These are phyloP conservation scores for Alternaria consortialis DNA, from an alignment of 2,329 filamentous ascomycete species.

Conservation along the genomic window DNA sequence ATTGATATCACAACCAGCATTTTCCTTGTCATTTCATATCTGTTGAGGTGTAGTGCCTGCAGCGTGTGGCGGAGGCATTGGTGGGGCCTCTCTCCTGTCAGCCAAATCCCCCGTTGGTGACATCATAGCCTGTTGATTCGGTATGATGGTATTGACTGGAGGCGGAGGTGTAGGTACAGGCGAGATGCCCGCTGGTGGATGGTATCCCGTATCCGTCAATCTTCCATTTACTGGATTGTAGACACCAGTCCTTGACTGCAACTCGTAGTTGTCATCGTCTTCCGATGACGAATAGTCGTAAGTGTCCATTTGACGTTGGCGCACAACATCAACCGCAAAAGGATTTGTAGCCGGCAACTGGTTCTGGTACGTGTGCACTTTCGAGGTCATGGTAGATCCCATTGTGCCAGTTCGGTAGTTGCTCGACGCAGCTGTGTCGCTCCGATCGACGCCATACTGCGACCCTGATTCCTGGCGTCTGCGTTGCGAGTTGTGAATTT, in stretches of 20 bases:
- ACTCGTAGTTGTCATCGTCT: slow-evolving; percentile 50
- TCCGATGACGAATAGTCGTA: slow-evolving; percentile 53
- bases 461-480: slow-evolving; percentile 39
- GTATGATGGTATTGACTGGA: slow-evolving; percentile 22
- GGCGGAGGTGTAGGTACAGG: slow-evolving; percentile 47
- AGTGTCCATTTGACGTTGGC: slow-evolving; percentile 42
- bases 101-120: slow-evolving; percentile 42
- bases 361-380: slow-evolving; percentile 43
- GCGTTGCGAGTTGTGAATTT: slow-evolving; percentile 50
- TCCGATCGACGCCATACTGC: slow-evolving; percentile 40
- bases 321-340: slow-evolving; percentile 35
- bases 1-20: not conserved
- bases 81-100: slow-evolving; percentile 35
- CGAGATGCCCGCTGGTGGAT: slow-evolving; percentile 40
- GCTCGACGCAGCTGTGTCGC: slow-evolving; percentile 42
- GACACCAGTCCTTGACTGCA: slow-evolving; percentile 36
- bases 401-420: slow-evolving; percentile 38
- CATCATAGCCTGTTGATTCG: slow-evolving; percentile 20
- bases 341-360: slow-evolving; percentile 47
- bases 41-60: slow-evolving; percentile 41
- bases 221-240: slow-evolving; percentile 48
- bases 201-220: slow-evolving; percentile 49
- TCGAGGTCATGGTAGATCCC: slow-evolving; percentile 40
- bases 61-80: slow-evolving; percentile 42
- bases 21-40: slow-evolving; percentile 23